Conservation (phyloP, 2,329 filamentous ascomycete species). For the Cladosporium sp. region DNA sequence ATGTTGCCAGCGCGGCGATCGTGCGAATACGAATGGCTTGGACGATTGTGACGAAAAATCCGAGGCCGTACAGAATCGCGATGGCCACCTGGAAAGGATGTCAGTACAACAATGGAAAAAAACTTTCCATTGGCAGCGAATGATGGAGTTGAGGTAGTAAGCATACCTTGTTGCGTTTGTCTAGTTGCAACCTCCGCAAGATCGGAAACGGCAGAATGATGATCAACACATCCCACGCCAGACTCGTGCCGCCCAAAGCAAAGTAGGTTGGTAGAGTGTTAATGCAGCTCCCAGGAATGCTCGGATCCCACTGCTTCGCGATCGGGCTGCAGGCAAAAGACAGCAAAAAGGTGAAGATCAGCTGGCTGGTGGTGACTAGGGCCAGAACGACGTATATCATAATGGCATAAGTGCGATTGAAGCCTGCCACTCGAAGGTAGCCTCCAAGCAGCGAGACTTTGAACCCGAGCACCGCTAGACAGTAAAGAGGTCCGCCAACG, state of each 20-base stretch:
- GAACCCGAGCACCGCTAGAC: conserved; percentile 16
- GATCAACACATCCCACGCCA: conserved; percentile 16
- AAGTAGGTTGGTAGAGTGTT: conserved; percentile 16
- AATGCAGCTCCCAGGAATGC: conserved; percentile 13
- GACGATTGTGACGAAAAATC: conserved; percentile 49
- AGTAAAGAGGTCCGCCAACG: conserved; percentile 15
- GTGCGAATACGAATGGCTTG: conserved; percentile 50
- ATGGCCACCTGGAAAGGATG: conserved; percentile 33
- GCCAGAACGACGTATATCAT: conserved; percentile 11
- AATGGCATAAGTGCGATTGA: conserved; percentile 14
- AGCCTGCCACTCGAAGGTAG: conserved; percentile 17
- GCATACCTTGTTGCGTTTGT: conserved; percentile 19
- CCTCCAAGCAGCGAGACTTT: conserved; percentile 15
- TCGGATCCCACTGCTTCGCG: conserved; percentile 17
- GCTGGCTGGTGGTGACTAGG: conserved; percentile 14
- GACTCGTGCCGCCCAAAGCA: conserved; percentile 14
- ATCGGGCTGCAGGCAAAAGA: conserved; percentile 16
- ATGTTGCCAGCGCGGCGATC: conserved; percentile 41
- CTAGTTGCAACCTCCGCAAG: conserved; percentile 17
- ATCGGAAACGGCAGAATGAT: conserved; percentile 18
- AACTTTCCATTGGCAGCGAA: too few relatives aligned
- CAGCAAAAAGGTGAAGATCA: conserved; percentile 15
- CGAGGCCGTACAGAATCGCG: conserved; percentile 43
- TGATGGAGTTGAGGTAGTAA: background rate
- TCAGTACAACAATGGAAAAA: too few relatives aligned